Conservation (phyloP, 805 yeast genomes). For the Scheffersomyces amazonensis region DNA sequence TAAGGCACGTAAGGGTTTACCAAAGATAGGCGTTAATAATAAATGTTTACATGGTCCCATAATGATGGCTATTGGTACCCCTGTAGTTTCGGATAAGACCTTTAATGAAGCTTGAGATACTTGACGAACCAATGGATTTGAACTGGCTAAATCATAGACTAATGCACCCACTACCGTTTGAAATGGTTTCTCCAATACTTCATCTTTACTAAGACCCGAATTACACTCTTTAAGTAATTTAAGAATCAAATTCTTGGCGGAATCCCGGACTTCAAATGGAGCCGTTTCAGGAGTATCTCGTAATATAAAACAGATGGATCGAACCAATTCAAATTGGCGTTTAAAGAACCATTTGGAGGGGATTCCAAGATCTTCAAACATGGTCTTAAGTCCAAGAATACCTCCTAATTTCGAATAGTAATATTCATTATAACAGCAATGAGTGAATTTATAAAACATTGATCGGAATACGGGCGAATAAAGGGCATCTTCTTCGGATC, state of each 20-base stretch:
- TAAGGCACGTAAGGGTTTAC: slow-evolving; percentile 92
- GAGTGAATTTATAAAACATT: slow-evolving; percentile 79
- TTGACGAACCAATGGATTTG: slow-evolving; percentile 77
- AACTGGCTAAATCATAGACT: slow-evolving; percentile 89
- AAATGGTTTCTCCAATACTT: slow-evolving; percentile 67
- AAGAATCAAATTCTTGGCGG: slow-evolving; percentile 67
- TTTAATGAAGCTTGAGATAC: slow-evolving; percentile 73
- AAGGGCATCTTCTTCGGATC: slow-evolving; percentile 59
- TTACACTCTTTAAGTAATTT: slow-evolving; percentile 67
- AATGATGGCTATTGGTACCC: slow-evolving; percentile 67
- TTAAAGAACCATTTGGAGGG: slow-evolving; percentile 72
- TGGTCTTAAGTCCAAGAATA: slow-evolving; percentile 71
- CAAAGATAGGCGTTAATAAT: slow-evolving; percentile 88
- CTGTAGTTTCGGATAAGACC: slow-evolving; percentile 66
- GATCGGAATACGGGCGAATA: slow-evolving; percentile 74
- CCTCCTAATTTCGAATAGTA: slow-evolving; percentile 89
- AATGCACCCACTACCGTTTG: slow-evolving; percentile 83
- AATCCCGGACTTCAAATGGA: slow-evolving; percentile 71
- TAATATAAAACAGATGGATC: slow-evolving; percentile 84
- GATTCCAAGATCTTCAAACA: slow-evolving; percentile 64
- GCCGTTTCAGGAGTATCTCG: slow-evolving; percentile 89
- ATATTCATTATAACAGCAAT: slow-evolving; percentile 86
- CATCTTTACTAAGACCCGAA: slow-evolving; percentile 53
- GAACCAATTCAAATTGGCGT: slow-evolving; percentile 78
- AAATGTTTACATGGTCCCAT: slow-evolving; percentile 82